Evolutionary conservation across 2,329 filamentous ascomycete genomes (phyloP).

Genomic region (Camillea tinctor): DNA sequence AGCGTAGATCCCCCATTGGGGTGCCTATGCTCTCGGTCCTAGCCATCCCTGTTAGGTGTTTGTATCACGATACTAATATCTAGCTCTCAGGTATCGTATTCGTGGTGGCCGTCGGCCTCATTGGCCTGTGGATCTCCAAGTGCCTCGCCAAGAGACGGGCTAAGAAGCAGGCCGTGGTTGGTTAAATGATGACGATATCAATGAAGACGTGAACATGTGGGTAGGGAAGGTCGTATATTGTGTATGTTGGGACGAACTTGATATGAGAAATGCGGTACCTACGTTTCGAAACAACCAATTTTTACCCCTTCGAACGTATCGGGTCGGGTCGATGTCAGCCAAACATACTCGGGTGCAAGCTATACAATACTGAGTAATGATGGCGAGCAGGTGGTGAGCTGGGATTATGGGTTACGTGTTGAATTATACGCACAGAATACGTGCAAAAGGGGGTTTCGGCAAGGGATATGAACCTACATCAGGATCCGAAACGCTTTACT

Average conservation of each 20-base stretch:
- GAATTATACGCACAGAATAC: slow-evolving; percentile 17
- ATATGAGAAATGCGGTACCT: slow-evolving; percentile 20
- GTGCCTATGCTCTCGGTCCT: neutral
- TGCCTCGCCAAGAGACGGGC: slow-evolving; percentile 28
- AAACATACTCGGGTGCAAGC: slow-evolving; percentile 15
- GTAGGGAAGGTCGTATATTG: slow-evolving; percentile 11
- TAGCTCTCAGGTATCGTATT: slow-evolving; percentile 29
- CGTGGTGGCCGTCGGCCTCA: slow-evolving; percentile 31
- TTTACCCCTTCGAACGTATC: slow-evolving; percentile 13
- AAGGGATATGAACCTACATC: slow-evolving; percentile 24
- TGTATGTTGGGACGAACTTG: slow-evolving; percentile 17
- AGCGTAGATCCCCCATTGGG: neutral
- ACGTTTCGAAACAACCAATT: slow-evolving; percentile 21
- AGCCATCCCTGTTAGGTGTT: neutral
- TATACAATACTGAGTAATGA: slow-evolving; percentile 3
- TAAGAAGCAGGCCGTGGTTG: slow-evolving; percentile 24
- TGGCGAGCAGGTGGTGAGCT: slow-evolving; percentile 12
- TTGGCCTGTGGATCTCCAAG: slow-evolving; percentile 32
- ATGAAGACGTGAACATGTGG: slow-evolving; percentile 9
- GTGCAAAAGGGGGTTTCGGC: slow-evolving; percentile 15
- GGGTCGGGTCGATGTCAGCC: slow-evolving; percentile 15
- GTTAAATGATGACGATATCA: slow-evolving; percentile 18
- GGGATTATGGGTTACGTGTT: slow-evolving; percentile 15
- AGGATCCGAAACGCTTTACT: slow-evolving; percentile 25
- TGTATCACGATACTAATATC: neutral